Conservation (phyloP, 495 filamentous ascomycete genomes). For the Penicillium goetzii region DNA sequence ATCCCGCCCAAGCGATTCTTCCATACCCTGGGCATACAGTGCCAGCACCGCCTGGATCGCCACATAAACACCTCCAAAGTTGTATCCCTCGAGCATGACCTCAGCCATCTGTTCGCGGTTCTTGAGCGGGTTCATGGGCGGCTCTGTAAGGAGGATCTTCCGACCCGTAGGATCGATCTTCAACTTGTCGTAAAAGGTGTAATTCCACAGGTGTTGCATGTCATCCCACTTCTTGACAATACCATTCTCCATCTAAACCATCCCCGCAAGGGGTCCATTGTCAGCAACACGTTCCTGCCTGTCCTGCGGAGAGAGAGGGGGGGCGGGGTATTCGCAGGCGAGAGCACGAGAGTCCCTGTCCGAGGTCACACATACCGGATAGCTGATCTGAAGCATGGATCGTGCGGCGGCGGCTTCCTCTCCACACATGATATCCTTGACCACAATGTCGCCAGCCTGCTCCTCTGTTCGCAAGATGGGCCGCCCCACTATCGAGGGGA, state of each 20-base stretch:
- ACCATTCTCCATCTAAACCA: conserved; percentile 90
- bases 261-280: conserved; percentile 14
- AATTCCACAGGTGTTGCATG: conserved; percentile 99
- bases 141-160: conserved; percentile 98
- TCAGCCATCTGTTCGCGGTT: conserved; percentile 97
- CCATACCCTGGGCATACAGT: conserved; percentile 89
- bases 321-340: conserved; percentile 27
- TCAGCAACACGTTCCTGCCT: conserved; percentile 34
- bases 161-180: conserved; percentile 85
- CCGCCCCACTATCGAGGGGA: conserved; percentile 96
- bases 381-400: conserved; percentile 96
- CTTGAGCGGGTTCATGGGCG: conserved; percentile 94
- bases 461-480: conserved; percentile 98
- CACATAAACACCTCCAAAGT: conserved; percentile 96
- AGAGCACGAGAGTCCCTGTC: conserved; percentile 24
- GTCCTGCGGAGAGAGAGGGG: conserved; percentile 20
- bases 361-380: conserved; percentile 65
- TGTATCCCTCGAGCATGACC: conserved; percentile 97
- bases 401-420: conserved; percentile 96
- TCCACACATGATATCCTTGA: conserved; percentile 99
- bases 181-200: conserved; percentile 97
- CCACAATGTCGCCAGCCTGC: conserved; percentile 71
- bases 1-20: not conserved
- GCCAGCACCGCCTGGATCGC: conserved; percentile 98
- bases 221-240: conserved; percentile 99